Percentiles rank a stretch among this genome's conserved stretches.
Conservation (phyloP, 1,284 basidiomycete species). For the Ceratobasidium sp. region DNA sequence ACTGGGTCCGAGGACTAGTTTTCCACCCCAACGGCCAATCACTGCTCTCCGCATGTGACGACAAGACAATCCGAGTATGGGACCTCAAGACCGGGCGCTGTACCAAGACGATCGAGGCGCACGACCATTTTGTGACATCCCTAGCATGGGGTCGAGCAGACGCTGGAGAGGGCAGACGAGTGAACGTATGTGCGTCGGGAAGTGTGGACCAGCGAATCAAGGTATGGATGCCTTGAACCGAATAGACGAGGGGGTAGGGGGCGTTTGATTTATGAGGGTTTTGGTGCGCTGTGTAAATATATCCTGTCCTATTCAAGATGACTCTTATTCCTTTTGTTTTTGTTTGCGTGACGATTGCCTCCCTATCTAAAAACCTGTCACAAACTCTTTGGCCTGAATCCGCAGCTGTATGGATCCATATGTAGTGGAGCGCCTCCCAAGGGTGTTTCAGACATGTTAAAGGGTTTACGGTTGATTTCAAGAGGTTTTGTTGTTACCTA, state of each 20-base stretch:
- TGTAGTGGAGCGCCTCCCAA: no score
- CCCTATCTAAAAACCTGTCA: no score
- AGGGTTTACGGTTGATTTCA: no score
- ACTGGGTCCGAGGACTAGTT: constrained; percentile 86
- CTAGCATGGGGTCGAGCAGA: constrained; percentile 83
- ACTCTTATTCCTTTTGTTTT: neutral
- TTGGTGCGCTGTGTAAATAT: constrained; percentile 1
- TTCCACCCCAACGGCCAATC: constrained; percentile 91
- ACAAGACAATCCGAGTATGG: constrained; percentile 92
- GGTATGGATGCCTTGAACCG: constrained; percentile 54
- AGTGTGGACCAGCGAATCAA: constrained; percentile 78
- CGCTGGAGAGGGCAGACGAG: constrained; percentile 68
- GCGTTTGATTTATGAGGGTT: neutral
- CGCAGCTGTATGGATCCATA: no score
- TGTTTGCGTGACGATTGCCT: no score
- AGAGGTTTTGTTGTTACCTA: no score
- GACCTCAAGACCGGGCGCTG: constrained; percentile 86
- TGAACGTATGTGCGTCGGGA: constrained; percentile 87
- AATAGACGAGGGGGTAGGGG: neutral
- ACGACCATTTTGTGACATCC: constrained; percentile 87
- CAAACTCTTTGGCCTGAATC: no score
- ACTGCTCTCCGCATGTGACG: constrained; percentile 89
- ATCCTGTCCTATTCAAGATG: constrained; percentile 10
- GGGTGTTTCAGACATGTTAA: no score
- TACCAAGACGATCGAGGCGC: constrained; percentile 84